Evolutionary conservation across 2,329 filamentous ascomycete species (phyloP).

Genomic region (Sclerotiophoma versabilis): DNA sequence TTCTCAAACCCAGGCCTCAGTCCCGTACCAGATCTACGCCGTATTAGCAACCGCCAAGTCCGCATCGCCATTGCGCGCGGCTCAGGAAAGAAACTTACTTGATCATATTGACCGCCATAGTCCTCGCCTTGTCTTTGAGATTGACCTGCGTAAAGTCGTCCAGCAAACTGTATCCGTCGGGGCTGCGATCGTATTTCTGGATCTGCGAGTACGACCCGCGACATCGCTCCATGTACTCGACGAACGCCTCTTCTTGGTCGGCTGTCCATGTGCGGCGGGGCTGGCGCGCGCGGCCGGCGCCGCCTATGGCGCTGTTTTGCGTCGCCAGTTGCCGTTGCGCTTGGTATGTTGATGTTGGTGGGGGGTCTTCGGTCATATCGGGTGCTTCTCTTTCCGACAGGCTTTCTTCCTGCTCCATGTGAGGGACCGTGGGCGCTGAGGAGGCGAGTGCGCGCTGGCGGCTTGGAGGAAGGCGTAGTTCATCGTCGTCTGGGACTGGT

Average conservation of each 20-base stretch:
- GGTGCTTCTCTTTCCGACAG: conserved; percentile 34
- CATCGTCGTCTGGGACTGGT: conserved; percentile 5
- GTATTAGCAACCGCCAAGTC: conserved; percentile 12
- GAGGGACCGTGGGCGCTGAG: not conserved
- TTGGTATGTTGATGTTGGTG: conserved; percentile 26
- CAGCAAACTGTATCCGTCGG: conserved; percentile 29
- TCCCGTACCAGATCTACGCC: conserved; percentile 37
- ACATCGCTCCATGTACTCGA: conserved; percentile 56
- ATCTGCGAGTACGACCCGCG: conserved; percentile 60
- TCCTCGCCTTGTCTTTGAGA: conserved; percentile 56
- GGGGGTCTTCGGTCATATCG: conserved; percentile 36
- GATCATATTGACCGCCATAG: conserved; percentile 50
- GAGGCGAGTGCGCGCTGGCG: not conserved
- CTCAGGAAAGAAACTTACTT: conserved; percentile 50
- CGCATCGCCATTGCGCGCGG: no score
- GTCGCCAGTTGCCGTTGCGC: conserved; percentile 28
- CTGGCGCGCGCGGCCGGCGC: conserved; percentile 24
- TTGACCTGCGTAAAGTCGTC: conserved; percentile 59
- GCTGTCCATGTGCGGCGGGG: conserved; percentile 30
- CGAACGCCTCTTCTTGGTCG: conserved; percentile 52
- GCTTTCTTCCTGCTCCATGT: conserved; percentile 27
- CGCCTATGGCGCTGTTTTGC: conserved; percentile 18
- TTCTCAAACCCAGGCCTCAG: conserved; percentile 39
- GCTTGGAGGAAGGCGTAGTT: not conserved
- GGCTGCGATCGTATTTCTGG: conserved; percentile 24